Base-by-base conservation (phyloP, 352 stramenopile species). In the Globisporangium cystogenes region DNA sequence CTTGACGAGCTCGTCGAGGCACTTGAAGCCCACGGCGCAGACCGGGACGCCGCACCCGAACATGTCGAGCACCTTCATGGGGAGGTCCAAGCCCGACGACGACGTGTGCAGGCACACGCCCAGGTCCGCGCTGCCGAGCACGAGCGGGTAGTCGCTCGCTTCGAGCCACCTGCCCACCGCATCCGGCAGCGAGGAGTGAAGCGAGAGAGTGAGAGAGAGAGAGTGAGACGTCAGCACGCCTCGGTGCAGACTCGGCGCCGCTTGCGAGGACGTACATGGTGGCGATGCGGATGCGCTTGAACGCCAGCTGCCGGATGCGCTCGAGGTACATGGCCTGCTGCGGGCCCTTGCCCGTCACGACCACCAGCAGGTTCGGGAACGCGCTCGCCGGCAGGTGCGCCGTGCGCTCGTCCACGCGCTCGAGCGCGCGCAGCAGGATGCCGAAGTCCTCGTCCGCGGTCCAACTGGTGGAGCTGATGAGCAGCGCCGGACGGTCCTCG, bases 11-110 rank as follows among this genome's bases (percentile, higher is more conserved):
- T 99, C 97, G 29, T 73, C 64, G n/a, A 99, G 68, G 59, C 94
- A 98, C 50, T 88, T 72, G 78, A 99, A 99, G 40, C 72, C 74
- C 31, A 98, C 82, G 4, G 97, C 97, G 62, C 95, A 98, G 0
- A 99, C 97, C 18, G 97, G 97, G 35, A 99, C 75, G 15, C 86
- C 82, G 55, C 89, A 97, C 35, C 97, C 97, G 80, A 99, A 99
- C 92, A 99, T 98, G 73, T 99, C 97, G 33, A 99, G 74, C 42
- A 99, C 96, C 57, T 99, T 99, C 97, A 99, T 99, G 6, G 97
- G 97, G 41, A 99, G 70, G 72, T 99, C 97, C 33, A 99, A 69
- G 1, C 97, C 97, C 6, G 89, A 98, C 3, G 96, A 99, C 5
- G 93, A 99, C 11, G 95, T 99, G 78, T 99, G 98, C n/a, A 99